phyloP scores from a whole-genome alignment of 208 protist genomes.

The Trypanosoma avium region DNA sequence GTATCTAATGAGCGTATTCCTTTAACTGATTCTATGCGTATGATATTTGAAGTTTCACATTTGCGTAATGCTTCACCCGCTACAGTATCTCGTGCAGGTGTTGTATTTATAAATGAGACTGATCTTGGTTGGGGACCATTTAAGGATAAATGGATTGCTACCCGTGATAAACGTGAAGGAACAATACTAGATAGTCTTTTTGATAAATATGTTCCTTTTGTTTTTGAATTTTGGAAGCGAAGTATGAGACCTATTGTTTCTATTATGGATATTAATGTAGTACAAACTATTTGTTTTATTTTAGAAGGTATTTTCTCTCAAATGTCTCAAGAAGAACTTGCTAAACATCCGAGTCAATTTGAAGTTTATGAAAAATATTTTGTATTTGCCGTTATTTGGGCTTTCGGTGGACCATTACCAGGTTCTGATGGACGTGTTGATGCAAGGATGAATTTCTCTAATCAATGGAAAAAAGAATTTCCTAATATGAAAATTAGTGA shows the following conservation, averaged over 20 bases:
- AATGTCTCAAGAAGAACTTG: conserved; percentile 81
- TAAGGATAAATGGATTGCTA: conserved; percentile 95
- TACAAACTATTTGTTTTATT: conserved; percentile 97
- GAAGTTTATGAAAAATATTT: conserved; percentile 98
- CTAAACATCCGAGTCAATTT: conserved; percentile 84
- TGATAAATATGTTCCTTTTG: conserved; percentile 95
- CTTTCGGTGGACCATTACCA: conserved; percentile 95
- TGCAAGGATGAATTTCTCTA: conserved; percentile 94
- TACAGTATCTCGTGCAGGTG: conserved; percentile 97
- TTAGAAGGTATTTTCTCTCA: conserved; percentile 94
- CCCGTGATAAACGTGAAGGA: conserved; percentile 89
- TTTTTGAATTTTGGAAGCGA: conserved; percentile 94
- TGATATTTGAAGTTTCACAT: conserved; percentile 98
- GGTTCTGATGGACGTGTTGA: conserved; percentile 94
- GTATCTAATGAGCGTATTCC: conserved; percentile 98
- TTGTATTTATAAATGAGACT: conserved; percentile 97
- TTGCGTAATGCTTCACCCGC: conserved; percentile 97
- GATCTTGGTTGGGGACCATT: conserved; percentile 98
- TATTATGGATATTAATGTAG: conserved; percentile 94
- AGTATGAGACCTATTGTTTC: conserved; percentile 86
- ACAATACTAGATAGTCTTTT: conserved; percentile 96
- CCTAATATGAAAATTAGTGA: conserved; percentile 92
- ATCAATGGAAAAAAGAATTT: conserved; percentile 95
- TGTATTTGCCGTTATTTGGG: conserved; percentile 97
- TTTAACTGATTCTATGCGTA: conserved; percentile 96